phyloP scores from a whole-genome alignment of 345 rosid species.

The Populus nigra region DNA sequence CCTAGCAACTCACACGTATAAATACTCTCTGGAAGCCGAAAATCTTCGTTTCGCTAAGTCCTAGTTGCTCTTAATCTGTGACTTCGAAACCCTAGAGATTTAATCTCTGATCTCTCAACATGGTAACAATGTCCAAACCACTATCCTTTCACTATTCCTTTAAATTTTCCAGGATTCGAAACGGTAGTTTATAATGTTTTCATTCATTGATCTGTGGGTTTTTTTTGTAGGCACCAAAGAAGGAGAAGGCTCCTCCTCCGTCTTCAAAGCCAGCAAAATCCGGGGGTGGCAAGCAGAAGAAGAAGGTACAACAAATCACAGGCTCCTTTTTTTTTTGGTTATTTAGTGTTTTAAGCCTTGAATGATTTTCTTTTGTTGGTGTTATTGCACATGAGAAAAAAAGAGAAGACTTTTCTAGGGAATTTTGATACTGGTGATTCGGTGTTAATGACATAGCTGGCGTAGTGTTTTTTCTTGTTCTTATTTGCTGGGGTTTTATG shows the following conservation, averaged over 20 bases:
- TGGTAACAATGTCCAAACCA: neutral
- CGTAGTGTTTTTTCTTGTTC: neutral
- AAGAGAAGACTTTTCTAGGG: too few species aligned
- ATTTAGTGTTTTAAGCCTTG: neutral
- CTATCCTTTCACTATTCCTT: neutral
- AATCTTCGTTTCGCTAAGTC: neutral
- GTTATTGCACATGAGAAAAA: neutral
- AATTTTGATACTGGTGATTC: too few species aligned
- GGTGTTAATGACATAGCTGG: neutral
- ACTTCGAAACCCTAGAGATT: neutral
- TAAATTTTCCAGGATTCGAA: neutral
- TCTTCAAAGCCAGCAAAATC: conserved; percentile 72
- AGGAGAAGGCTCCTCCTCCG: conserved; percentile 71
- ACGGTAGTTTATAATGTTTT: neutral
- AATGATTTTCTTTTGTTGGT: neutral
- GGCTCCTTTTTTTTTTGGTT: neutral
- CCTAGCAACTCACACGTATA: neutral
- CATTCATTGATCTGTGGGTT: neutral
- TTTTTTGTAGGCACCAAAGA: conserved; percentile 58
- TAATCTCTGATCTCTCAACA: neutral
- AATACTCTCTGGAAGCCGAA: neutral
- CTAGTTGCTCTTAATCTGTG: neutral
- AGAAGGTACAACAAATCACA: conserved; percentile 44
- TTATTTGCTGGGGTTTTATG: neutral
- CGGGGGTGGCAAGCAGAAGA: conserved; percentile 78